Evolutionary conservation across 768 basidiomycete species (phyloP).

Genomic region (Boletus barrowsii): DNA sequence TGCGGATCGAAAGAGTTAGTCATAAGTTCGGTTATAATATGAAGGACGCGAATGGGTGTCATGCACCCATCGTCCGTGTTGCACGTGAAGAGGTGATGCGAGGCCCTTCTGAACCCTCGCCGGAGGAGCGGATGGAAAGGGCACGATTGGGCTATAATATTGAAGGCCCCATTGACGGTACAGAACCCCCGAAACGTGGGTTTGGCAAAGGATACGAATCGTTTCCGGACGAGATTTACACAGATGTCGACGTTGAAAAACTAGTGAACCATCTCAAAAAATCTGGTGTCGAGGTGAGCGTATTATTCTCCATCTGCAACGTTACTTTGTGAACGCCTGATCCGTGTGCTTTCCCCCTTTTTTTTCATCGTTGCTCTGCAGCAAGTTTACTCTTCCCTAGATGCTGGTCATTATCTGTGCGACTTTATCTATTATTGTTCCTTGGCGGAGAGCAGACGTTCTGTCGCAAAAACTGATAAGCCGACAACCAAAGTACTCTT

Average conservation of each 20-base stretch:
- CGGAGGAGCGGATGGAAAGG: conserved; percentile 28
- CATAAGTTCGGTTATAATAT: conserved; percentile 69
- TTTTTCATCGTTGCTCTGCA: conserved; percentile 20
- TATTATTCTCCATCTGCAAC: not conserved
- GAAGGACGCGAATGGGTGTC: conserved; percentile 59
- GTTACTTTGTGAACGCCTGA: conserved; percentile 5
- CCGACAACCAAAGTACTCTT: conserved; percentile 51
- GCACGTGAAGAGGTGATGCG: conserved; percentile 23
- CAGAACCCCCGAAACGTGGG: conserved; percentile 33
- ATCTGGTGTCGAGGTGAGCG: conserved; percentile 31
- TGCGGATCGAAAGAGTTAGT: conserved; percentile 61
- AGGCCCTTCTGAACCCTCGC: conserved; percentile 21
- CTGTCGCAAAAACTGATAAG: conserved; percentile 29
- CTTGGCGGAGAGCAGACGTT: conserved; percentile 61
- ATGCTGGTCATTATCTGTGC: conserved; percentile 73
- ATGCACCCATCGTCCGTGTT: conserved; percentile 44
- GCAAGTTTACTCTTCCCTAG: conserved; percentile 71
- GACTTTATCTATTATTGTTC: conserved; percentile 79
- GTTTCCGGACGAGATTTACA: conserved; percentile 36
- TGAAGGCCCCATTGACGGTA: conserved; percentile 23
- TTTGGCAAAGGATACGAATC: conserved; percentile 36
- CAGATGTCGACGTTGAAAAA: conserved; percentile 35
- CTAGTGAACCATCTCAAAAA: conserved; percentile 36
- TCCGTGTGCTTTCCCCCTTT: not conserved
- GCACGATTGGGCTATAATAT: conserved; percentile 29